Evolutionary conservation across 768 basidiomycete species (phyloP).

Genomic region (Royoungia palumana): DNA sequence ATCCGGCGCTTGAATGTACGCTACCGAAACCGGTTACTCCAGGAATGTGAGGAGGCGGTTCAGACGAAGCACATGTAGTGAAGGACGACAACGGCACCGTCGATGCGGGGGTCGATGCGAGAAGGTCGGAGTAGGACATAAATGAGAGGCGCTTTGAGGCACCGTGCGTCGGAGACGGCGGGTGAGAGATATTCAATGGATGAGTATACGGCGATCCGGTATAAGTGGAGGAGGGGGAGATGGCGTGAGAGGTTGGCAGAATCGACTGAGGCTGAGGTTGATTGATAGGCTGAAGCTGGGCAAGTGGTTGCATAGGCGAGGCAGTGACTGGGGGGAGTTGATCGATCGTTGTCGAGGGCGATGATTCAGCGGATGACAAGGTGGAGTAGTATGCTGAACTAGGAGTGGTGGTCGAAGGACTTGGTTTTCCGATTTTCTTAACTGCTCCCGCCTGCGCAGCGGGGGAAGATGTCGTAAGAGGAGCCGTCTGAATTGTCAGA

Average conservation of each 20-base stretch:
- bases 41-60: conserved; percentile 75
- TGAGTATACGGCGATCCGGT: conserved; percentile 25
- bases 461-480: conserved; percentile 8
- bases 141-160: conserved; percentile 77
- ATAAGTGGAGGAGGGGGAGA: conserved; percentile 26
- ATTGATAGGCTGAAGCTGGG: conserved; percentile 14
- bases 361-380: conserved; percentile 35
- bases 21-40: conserved; percentile 48
- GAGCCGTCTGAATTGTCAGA: conserved; percentile 25
- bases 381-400: conserved; percentile 50
- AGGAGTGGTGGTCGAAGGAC: conserved; percentile 39
- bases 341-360: conserved; percentile 37
- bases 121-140: conserved; percentile 83
- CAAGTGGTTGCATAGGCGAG: conserved; percentile 20
- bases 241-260: conserved; percentile 3
- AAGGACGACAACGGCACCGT: conserved; percentile 70
- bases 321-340: conserved; percentile 26
- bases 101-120: conserved; percentile 71
- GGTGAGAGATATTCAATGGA: conserved; percentile 27
- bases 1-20: conserved; percentile 24
- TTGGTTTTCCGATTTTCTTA: conserved; percentile 16
- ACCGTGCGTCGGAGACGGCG: conserved; percentile 46
- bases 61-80: conserved; percentile 56
- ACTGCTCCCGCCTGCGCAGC: background rate
- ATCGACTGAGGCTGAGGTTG: conserved; percentile 20